A percentile compares a stretch with the other conserved stretches of the same genome.
phyloP scores from a whole-genome alignment of 148 eudicot species.

The Polygonum maritimum region DNA sequence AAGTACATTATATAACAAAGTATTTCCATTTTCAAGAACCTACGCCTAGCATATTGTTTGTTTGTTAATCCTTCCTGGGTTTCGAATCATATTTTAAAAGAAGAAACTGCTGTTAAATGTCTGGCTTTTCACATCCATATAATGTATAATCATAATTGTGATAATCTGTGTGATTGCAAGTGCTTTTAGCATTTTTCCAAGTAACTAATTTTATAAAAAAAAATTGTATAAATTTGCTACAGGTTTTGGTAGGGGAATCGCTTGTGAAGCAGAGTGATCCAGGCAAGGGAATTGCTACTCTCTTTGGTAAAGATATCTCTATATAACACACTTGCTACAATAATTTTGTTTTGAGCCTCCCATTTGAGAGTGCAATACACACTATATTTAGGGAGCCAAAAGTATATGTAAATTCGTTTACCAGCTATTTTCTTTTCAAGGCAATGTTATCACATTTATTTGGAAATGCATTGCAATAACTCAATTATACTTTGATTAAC shows the following conservation, averaged over 20 bases:
- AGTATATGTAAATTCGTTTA: neutral
- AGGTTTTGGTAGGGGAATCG: constrained; percentile 97
- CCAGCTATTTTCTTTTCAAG: neutral
- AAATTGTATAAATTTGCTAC: constrained; percentile 5
- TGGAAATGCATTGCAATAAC: neutral
- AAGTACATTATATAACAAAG: too few relatives aligned
- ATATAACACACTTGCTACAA: constrained; percentile 9
- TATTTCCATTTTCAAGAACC: too few relatives aligned
- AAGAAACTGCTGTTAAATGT: neutral
- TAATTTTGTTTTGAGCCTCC: neutral
- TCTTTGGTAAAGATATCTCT: constrained; percentile 81
- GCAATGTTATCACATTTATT: neutral
- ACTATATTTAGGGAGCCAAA: neutral
- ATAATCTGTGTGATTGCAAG: neutral
- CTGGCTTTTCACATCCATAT: neutral
- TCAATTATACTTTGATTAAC: neutral
- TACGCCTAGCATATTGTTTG: too few relatives aligned
- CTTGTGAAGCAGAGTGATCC: constrained; percentile 77
- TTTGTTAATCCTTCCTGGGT: neutral
- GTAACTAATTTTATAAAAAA: neutral
- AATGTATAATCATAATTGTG: neutral
- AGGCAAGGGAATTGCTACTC: constrained; percentile 50
- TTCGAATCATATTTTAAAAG: neutral
- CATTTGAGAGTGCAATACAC: neutral
- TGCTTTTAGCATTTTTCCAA: too few relatives aligned